These are phyloP conservation scores for Francoa sonchifolia DNA, from an alignment of 441 rosid species.

Conservation along the genomic window DNA sequence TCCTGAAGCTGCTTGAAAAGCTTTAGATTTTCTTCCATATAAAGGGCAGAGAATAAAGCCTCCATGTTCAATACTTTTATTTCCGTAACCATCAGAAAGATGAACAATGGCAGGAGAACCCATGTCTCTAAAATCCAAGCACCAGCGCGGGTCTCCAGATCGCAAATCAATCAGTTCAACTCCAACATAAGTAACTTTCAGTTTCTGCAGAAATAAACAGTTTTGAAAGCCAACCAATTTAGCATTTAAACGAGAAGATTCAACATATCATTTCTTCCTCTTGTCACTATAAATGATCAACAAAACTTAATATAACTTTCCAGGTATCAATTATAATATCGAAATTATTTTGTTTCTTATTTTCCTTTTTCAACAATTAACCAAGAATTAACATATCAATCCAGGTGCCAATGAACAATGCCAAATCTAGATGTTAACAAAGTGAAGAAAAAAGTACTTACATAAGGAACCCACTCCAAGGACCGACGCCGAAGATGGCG, in stretches of 20 bases:
- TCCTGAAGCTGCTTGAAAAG: constrained; percentile 94
- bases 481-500: constrained; percentile 68
- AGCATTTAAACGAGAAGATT: constrained; percentile 1
- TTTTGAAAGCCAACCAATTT: constrained; percentile 1
- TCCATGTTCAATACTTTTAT: constrained; percentile 51
- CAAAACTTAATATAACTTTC: no score
- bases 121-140: constrained; percentile 98
- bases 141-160: constrained; percentile 87
- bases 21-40: constrained; percentile 99
- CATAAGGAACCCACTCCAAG: constrained; percentile 79
- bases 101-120: constrained; percentile 72
- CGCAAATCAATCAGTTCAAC: constrained; percentile 68
- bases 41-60: constrained; percentile 83
- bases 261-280: neutral
- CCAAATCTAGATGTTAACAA: no score
- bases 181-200: constrained; percentile 77
- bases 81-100: constrained; percentile 66
- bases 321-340: no score
- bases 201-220: constrained; percentile 42
- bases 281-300: no score
- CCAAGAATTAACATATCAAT: neutral
- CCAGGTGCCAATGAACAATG: neutral
- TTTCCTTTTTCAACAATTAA: neutral
- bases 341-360: neutral
- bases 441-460: constrained; percentile 22